Evolutionary conservation across 768 basidiomycete genomes (phyloP).

Genomic region (Trichaptum fuscoviolaceum): DNA sequence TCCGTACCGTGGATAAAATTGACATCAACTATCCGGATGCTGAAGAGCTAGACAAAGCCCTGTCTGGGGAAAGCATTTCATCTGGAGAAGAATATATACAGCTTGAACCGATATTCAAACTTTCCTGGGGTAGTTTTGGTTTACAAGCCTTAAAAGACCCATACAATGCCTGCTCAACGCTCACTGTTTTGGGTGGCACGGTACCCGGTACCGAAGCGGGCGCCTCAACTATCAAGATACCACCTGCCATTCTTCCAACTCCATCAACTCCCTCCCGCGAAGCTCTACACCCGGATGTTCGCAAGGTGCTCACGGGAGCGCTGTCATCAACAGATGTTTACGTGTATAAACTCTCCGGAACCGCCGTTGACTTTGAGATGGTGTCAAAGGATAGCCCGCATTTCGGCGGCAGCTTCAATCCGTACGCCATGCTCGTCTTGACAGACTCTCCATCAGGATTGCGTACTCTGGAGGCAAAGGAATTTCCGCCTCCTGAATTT

Average conservation of each 20-base stretch:
- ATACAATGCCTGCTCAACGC: slow-evolving; percentile 63
- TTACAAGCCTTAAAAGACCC: slow-evolving; percentile 53
- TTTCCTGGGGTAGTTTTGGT: slow-evolving; percentile 73
- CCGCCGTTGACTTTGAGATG: slow-evolving; percentile 75
- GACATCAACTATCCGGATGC: slow-evolving; percentile 53
- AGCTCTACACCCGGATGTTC: slow-evolving; percentile 35
- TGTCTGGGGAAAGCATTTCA: slow-evolving; percentile 10
- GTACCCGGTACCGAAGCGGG: slow-evolving; percentile 49
- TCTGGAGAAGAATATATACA: slow-evolving; percentile 8
- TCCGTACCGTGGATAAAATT: slow-evolving; percentile 58
- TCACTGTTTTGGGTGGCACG: slow-evolving; percentile 77
- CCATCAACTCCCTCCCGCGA: slow-evolving; percentile 21
- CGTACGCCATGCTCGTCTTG: slow-evolving; percentile 59
- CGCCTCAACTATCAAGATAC: slow-evolving; percentile 62
- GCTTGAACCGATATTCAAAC: slow-evolving; percentile 80
- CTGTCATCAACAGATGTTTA: slow-evolving; percentile 42
- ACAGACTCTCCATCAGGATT: slow-evolving; percentile 43
- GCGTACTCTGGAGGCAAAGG: slow-evolving; percentile 54
- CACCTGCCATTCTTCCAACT: slow-evolving; percentile 36
- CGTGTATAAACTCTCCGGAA: slow-evolving; percentile 52
- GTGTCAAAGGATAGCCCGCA: slow-evolving; percentile 69
- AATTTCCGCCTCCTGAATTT: slow-evolving; percentile 62
- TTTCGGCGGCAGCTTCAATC: slow-evolving; percentile 61
- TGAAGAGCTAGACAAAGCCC: slow-evolving; percentile 37
- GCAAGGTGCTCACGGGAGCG: slow-evolving; percentile 62